These are phyloP conservation scores for Verticillium albo-atrum DNA, from an alignment of 2,329 filamentous ascomycete species.

Conservation along the genomic window DNA sequence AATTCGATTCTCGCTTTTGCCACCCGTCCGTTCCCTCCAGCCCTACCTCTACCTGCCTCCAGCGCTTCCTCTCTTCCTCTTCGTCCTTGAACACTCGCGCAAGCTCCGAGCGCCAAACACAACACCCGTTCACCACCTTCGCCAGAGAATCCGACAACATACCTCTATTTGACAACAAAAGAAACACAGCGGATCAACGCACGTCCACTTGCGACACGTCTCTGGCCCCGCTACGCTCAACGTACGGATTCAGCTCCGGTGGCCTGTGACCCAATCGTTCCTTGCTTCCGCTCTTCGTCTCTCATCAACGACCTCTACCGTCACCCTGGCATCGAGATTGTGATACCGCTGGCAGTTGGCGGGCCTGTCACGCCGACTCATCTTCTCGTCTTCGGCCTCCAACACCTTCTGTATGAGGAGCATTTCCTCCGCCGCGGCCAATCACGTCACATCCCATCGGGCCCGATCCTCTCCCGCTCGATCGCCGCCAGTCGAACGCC, in stretches of 20 bases:
- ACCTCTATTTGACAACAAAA: too few relatives aligned
- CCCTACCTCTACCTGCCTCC: too few relatives aligned
- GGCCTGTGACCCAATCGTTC: background rate
- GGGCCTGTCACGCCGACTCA: background rate
- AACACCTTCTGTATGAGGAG: slow-evolving; percentile 10
- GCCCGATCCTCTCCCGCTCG: background rate
- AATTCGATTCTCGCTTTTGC: background rate
- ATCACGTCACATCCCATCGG: background rate
- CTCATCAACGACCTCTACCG: background rate
- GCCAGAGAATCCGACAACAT: too few relatives aligned
- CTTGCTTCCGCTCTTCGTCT: background rate
- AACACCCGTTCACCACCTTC: too few relatives aligned
- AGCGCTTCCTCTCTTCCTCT: background rate
- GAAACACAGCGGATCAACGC: too few relatives aligned
- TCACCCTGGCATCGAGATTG: background rate
- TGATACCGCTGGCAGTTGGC: background rate
- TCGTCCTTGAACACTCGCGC: too few relatives aligned
- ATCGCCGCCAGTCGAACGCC: slow-evolving; percentile 1
- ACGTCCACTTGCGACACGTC: too few relatives aligned
- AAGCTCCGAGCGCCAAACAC: too few relatives aligned
- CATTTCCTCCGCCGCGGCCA: slow-evolving; percentile 11
- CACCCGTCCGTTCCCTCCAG: too few relatives aligned
- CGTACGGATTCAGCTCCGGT: background rate
- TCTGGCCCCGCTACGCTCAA: background rate
- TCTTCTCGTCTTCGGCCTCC: background rate